Evolutionary conservation across 192 early-diverging fungal species (phyloP).

Genomic region (Backusella parvicylindrica): DNA sequence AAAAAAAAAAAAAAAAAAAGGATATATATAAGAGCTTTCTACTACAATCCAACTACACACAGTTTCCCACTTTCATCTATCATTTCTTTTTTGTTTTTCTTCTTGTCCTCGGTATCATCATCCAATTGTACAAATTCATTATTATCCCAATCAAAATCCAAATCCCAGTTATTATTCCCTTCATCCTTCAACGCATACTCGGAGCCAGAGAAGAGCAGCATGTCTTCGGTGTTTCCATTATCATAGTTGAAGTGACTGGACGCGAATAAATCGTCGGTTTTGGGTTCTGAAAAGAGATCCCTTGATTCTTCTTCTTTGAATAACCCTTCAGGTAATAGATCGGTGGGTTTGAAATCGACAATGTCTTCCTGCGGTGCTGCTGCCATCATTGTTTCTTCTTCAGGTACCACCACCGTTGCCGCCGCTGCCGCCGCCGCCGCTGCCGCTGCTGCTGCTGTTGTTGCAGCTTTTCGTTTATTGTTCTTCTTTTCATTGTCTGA

Average conservation of each 20-base stretch:
- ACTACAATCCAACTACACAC: conserved; percentile 6
- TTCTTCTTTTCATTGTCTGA: not conserved
- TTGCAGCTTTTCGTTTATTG: too few relatives aligned
- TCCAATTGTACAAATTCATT: not conserved
- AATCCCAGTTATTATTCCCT: not conserved
- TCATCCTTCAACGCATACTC: not conserved
- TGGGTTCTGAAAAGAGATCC: not conserved
- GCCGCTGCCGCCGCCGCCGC: too few relatives aligned
- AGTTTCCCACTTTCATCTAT: conserved; percentile 16
- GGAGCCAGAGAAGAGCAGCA: not conserved
- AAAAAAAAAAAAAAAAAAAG: not conserved
- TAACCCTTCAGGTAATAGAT: not conserved
- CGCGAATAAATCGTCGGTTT: not conserved
- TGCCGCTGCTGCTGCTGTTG: too few relatives aligned
- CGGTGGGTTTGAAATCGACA: not conserved
- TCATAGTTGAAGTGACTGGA: not conserved
- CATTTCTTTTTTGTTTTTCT: conserved; percentile 1
- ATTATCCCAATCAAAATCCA: conserved; percentile 11
- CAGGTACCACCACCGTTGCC: not conserved
- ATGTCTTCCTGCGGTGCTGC: not conserved
- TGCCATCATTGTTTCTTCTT: too few relatives aligned
- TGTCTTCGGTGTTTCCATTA: not conserved
- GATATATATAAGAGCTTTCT: not conserved
- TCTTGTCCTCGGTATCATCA: not conserved
- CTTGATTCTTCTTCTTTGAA: not conserved